Percentiles rank a stretch among this genome's conserved stretches.
Evolutionary conservation across 345 rosid species (phyloP).

Genomic region (Melastoma malabathricum): DNA sequence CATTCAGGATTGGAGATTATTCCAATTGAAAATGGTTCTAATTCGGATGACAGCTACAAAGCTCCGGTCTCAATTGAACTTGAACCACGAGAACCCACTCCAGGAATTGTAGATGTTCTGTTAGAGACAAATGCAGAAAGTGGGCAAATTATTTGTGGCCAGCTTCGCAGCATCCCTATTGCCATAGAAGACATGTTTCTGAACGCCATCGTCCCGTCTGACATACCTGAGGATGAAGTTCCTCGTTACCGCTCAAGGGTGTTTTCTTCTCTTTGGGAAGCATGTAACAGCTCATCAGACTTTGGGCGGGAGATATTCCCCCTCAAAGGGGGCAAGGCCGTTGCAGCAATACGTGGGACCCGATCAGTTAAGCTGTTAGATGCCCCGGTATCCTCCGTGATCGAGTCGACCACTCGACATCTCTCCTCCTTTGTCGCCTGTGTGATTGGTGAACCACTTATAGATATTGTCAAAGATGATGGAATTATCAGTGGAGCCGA

Average conservation of each 20-base stretch:
- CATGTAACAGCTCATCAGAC: constrained; percentile 58
- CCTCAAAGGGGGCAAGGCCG: constrained; percentile 63
- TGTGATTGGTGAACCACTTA: constrained; percentile 62
- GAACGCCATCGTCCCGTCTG: constrained; percentile 53
- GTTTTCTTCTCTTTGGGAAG: constrained; percentile 81
- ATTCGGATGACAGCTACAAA: constrained; percentile 37
- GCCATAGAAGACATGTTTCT: constrained; percentile 97
- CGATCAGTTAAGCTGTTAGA: constrained; percentile 86
- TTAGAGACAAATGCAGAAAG: constrained; percentile 73
- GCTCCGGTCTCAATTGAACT: constrained; percentile 58
- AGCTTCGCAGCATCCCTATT: constrained; percentile 55
- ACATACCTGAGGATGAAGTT: constrained; percentile 30
- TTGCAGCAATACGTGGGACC: constrained; percentile 68
- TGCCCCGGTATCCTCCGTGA: constrained; percentile 38
- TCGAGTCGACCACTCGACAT: constrained; percentile 38
- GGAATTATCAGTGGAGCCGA: constrained; percentile 47
- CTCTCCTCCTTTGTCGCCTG: constrained; percentile 63
- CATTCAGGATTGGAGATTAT: constrained; percentile 32
- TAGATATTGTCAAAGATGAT: constrained; percentile 43
- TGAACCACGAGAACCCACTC: constrained; percentile 82
- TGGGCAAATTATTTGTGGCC: constrained; percentile 69
- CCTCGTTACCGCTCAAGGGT: constrained; percentile 46
- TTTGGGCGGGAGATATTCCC: constrained; percentile 67
- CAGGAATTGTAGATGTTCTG: constrained; percentile 77
- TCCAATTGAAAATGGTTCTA: constrained; percentile 27